These are phyloP conservation scores for Mycena rosella DNA, from an alignment of 768 basidiomycete genomes.

Conservation along the genomic window DNA sequence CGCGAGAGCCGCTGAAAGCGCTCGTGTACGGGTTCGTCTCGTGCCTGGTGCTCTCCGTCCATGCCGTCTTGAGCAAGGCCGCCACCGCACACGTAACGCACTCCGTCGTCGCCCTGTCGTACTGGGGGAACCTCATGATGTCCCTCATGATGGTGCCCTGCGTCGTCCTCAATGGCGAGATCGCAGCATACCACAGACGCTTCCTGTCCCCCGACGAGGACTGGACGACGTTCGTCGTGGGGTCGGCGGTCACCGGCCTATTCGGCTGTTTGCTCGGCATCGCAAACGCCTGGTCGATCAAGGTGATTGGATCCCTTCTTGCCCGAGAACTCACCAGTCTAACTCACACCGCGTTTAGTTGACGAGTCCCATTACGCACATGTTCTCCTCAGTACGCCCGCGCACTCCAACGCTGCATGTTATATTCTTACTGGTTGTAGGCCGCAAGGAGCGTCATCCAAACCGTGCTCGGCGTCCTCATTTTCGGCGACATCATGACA, in stretches of 20 bases:
- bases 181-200: background rate
- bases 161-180: constrained; percentile 29
- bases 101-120: constrained; percentile 23
- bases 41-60: constrained; percentile 23
- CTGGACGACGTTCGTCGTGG: constrained; percentile 34
- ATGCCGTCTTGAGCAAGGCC: constrained; percentile 27
- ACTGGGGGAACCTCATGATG: constrained; percentile 30
- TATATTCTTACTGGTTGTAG: constrained; percentile 39
- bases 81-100: constrained; percentile 49
- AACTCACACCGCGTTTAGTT: constrained; percentile 50
- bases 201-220: constrained; percentile 6
- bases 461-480: constrained; percentile 71
- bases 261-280: constrained; percentile 87
- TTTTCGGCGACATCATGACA: constrained; percentile 77
- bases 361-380: constrained; percentile 87
- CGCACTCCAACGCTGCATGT: background rate
- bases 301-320: background rate
- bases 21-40: constrained; percentile 29
- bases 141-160: constrained; percentile 12
- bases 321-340: background rate
- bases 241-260: constrained; percentile 62
- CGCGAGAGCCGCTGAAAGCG: constrained; percentile 13
- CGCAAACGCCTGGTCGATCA: constrained; percentile 83
- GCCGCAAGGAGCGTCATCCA: constrained; percentile 85
- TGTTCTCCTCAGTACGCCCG: constrained; percentile 67